A percentile compares a stretch with the other conserved stretches of the same genome.
phyloP scores from a whole-genome alignment of 345 rosid species.

The Laguncularia racemosa region DNA sequence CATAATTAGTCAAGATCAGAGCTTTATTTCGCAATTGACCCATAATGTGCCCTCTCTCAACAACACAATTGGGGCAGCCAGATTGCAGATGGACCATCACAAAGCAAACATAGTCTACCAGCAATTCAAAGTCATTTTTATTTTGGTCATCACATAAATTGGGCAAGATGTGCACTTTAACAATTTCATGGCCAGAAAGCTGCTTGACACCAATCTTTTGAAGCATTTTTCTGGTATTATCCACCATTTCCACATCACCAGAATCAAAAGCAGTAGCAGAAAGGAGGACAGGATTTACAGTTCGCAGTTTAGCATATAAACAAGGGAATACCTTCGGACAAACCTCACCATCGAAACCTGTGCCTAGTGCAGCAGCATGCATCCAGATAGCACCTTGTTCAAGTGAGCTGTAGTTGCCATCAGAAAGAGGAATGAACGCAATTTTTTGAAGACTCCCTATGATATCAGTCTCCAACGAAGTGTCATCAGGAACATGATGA shows the following conservation, averaged over 20 bases:
- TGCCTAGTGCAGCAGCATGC: conserved; percentile 37
- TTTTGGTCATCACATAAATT: conserved; percentile 35
- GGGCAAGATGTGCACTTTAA: conserved; percentile 70
- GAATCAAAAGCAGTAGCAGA: conserved; percentile 33
- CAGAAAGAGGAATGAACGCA: conserved; percentile 82
- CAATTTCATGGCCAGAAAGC: conserved; percentile 87
- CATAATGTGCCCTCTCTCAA: conserved; percentile 53
- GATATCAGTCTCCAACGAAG: conserved; percentile 31
- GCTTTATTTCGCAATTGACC: conserved; percentile 59
- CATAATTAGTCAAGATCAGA: conserved; percentile 66
- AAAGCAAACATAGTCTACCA: conserved; percentile 81
- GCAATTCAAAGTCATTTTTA: conserved; percentile 26
- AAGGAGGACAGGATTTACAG: conserved; percentile 55
- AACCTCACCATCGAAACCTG: conserved; percentile 39
- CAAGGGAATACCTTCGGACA: conserved; percentile 60
- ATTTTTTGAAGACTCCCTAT: conserved; percentile 42
- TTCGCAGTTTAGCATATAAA: conserved; percentile 64
- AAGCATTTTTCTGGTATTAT: conserved; percentile 57
- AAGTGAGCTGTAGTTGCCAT: conserved; percentile 71
- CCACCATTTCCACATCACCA: conserved; percentile 20
- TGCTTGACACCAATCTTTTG: conserved; percentile 67
- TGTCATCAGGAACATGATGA: conserved; percentile 26
- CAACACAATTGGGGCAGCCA: conserved; percentile 53
- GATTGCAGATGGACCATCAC: conserved; percentile 87
- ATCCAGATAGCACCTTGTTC: conserved; percentile 78